Evolutionary conservation across 176 grass and related monocot species (phyloP).

Genomic region (Carex myosuroides): DNA sequence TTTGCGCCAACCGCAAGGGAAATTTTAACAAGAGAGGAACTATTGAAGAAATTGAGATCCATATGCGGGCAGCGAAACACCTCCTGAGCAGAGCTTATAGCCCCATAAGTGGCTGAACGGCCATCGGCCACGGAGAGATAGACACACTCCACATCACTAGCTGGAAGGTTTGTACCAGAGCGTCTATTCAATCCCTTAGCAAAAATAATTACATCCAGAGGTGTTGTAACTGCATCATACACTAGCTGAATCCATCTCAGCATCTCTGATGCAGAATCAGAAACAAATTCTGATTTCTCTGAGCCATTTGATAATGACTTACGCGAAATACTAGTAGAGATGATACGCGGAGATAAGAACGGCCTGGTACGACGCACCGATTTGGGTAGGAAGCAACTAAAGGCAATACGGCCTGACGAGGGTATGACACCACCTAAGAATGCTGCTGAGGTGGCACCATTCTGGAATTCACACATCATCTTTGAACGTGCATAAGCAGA

Average conservation of each 20-base stretch:
- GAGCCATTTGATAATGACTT: background rate
- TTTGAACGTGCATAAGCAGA: background rate
- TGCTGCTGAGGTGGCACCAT: constrained; percentile 13
- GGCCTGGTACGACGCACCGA: background rate
- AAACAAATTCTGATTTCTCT: background rate
- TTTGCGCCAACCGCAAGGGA: constrained; percentile 6
- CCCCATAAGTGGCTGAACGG: background rate
- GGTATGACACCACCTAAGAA: background rate
- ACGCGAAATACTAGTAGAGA: background rate
- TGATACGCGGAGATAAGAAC: constrained; percentile 24
- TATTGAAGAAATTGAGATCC: background rate
- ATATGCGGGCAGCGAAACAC: constrained; percentile 22
- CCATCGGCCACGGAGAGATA: background rate
- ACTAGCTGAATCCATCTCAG: constrained; percentile 22
- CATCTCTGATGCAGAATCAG: constrained; percentile 21
- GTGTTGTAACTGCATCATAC: constrained; percentile 27
- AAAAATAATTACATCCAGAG: constrained; percentile 26
- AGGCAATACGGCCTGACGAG: background rate
- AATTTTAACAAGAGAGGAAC: background rate
- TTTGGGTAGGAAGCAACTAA: constrained; percentile 12
- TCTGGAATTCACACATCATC: constrained; percentile 17
- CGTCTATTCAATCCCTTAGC: constrained; percentile 32
- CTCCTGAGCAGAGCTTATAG: constrained; percentile 16
- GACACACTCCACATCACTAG: constrained; percentile 8
- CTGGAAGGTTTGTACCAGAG: constrained; percentile 11